phyloP scores from a whole-genome alignment of 371 early-diverging fungal genomes.

The Mortierella sp. region DNA sequence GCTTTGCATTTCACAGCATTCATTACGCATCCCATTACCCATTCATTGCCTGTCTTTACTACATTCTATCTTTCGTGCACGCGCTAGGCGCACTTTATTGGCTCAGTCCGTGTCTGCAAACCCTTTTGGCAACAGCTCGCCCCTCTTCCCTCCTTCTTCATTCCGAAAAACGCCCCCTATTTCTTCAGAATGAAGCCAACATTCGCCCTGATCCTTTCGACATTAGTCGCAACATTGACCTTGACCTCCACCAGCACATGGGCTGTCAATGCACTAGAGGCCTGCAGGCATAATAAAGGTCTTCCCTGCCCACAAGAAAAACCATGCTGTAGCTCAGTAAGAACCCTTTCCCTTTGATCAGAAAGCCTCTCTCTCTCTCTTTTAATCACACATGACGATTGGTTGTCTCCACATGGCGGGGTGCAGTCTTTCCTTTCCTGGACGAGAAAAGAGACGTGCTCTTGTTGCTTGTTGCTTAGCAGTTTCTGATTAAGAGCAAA shows the following conservation, averaged over 20 bases:
- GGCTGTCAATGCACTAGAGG: slow-evolving; percentile 24
- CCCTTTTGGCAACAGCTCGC: background rate
- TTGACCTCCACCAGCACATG: slow-evolving; percentile 15
- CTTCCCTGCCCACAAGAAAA: slow-evolving; percentile 35
- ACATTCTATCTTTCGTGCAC: too few species aligned
- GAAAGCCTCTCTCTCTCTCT: background rate
- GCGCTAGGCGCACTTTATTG: background rate
- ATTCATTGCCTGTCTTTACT: background rate
- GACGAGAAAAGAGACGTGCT: background rate
- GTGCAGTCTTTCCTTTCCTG: background rate
- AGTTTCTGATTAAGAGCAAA: too few species aligned
- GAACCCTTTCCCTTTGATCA: background rate
- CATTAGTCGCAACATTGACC: slow-evolving; percentile 18
- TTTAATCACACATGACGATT: background rate
- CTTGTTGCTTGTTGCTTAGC: too few species aligned
- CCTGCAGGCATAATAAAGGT: slow-evolving; percentile 40
- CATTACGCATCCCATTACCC: slow-evolving; percentile 2
- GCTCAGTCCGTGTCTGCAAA: background rate
- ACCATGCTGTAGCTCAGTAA: slow-evolving; percentile 52
- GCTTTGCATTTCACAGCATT: background rate
- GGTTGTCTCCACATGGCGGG: too few species aligned
- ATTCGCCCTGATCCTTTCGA: slow-evolving; percentile 19
- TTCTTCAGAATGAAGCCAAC: background rate
- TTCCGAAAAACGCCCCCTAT: background rate
- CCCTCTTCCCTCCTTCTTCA: background rate